Conservation (phyloP, 257 asterid genomes). For the Plantago elongata region DNA sequence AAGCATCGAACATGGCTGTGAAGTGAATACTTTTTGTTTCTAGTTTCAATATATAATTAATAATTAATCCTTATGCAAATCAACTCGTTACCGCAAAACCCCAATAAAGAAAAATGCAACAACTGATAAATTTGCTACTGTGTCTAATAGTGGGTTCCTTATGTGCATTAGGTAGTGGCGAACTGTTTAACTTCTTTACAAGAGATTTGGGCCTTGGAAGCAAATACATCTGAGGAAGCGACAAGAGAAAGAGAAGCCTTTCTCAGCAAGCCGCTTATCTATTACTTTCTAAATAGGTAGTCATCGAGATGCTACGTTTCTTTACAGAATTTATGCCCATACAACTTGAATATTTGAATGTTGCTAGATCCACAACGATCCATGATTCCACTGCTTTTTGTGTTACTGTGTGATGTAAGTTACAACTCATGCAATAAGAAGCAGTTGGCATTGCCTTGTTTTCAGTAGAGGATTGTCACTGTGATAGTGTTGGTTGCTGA, state of each 20-base stretch:
- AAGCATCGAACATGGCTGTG: no score
- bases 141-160: conserved; percentile 11
- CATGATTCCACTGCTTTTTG: background rate
- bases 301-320: background rate
- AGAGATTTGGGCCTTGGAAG: conserved; percentile 95
- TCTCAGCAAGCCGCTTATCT: conserved; percentile 77
- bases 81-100: background rate
- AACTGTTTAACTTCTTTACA: conserved; percentile 84
- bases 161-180: conserved; percentile 70
- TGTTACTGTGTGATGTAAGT: conserved; percentile 1
- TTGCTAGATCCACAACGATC: background rate
- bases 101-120: conserved; percentile 3
- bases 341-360: background rate
- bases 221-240: conserved; percentile 84
- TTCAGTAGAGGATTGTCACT: conserved; percentile 1
- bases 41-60: background rate
- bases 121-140: conserved; percentile 3
- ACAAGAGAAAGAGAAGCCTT: conserved; percentile 77
- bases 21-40: background rate
- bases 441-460: background rate
- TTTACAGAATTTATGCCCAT: background rate
- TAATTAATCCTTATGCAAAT: background rate
- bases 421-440: conserved; percentile 11
- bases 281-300: conserved; percentile 88
- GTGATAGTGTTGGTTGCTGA: background rate